Evolutionary conservation across 163 green algal species (phyloP).

Genomic region (Coccomyxa subellipsoidea): DNA sequence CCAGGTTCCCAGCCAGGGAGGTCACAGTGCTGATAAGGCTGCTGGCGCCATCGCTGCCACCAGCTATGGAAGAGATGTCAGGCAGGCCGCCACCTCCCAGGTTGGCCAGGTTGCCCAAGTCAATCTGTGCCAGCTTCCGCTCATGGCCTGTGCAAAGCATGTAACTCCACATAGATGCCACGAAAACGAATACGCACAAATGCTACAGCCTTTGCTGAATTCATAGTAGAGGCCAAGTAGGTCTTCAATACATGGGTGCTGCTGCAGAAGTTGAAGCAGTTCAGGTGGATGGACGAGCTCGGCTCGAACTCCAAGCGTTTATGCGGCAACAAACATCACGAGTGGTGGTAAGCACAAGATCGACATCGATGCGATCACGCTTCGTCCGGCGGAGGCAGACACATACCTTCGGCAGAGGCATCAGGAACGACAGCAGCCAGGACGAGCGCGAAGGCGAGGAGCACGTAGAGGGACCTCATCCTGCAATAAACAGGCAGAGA

Average conservation of each 20-base stretch:
- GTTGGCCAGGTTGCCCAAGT: background rate
- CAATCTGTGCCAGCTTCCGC: background rate
- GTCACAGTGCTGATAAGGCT: background rate
- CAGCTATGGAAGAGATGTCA: background rate
- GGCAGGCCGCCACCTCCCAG: too few relatives aligned
- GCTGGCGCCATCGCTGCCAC: background rate
- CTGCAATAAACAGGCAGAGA: background rate
- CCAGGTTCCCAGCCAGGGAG: background rate
- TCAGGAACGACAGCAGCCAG: background rate
- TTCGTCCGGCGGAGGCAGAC: background rate
- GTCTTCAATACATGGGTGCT: too few relatives aligned
- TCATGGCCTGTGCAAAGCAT: background rate
- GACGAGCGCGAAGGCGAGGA: background rate
- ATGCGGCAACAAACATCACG: too few relatives aligned
- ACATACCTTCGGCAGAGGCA: background rate
- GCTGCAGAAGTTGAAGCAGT: too few relatives aligned
- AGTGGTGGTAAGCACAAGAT: too few relatives aligned
- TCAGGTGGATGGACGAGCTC: too few relatives aligned
- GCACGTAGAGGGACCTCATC: background rate
- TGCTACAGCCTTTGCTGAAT: too few relatives aligned
- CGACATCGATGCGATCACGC: too few relatives aligned
- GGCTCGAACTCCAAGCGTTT: too few relatives aligned
- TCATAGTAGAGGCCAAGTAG: too few relatives aligned
- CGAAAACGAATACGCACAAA: too few relatives aligned
- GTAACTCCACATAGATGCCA: background rate